A percentile compares a stretch with the other conserved stretches of the same genome.
phyloP scores from a whole-genome alignment of 805 yeast species.

The Nakazawaea molendinolei region DNA sequence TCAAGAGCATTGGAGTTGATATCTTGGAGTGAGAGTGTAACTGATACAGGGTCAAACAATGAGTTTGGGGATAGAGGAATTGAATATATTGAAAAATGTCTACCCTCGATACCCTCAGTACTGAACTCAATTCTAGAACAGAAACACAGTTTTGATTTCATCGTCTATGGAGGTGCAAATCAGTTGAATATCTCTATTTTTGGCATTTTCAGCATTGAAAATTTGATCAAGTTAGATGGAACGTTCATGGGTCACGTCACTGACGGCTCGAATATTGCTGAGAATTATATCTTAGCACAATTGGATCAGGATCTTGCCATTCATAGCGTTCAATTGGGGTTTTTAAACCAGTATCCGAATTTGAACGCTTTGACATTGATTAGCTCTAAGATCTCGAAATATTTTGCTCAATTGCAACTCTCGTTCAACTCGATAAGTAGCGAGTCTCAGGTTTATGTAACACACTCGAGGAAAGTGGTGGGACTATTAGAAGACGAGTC shows the following conservation, averaged over 20 bases:
- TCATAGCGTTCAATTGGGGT: slow-evolving; percentile 19
- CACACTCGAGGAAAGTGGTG: slow-evolving; percentile 28
- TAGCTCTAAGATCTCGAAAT: slow-evolving; percentile 29
- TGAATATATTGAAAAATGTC: slow-evolving; percentile 18
- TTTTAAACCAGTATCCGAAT: slow-evolving; percentile 17
- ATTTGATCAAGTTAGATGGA: slow-evolving; percentile 14
- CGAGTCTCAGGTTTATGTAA: slow-evolving; percentile 30
- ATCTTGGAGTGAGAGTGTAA: slow-evolving; percentile 17
- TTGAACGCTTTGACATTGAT: slow-evolving; percentile 24
- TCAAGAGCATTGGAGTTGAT: slow-evolving; percentile 6
- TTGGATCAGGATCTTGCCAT: slow-evolving; percentile 16
- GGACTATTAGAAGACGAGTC: slow-evolving; percentile 29
- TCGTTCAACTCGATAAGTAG: slow-evolving; percentile 21
- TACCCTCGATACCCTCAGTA: slow-evolving; percentile 17
- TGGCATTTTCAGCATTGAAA: slow-evolving; percentile 27
- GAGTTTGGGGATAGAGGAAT: no score
- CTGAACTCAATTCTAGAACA: slow-evolving; percentile 19
- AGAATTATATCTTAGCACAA: slow-evolving; percentile 21
- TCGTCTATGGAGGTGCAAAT: slow-evolving; percentile 21
- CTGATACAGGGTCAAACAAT: slow-evolving; percentile 15
- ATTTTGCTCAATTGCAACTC: slow-evolving; percentile 28
- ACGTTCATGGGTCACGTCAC: slow-evolving; percentile 14
- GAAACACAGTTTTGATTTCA: slow-evolving; percentile 21
- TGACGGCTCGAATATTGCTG: slow-evolving; percentile 16
- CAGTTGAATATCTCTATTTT: slow-evolving; percentile 21